These are phyloP conservation scores for Tolypocladium amazonense DNA, from an alignment of 2,329 filamentous ascomycete species.

Conservation along the genomic window DNA sequence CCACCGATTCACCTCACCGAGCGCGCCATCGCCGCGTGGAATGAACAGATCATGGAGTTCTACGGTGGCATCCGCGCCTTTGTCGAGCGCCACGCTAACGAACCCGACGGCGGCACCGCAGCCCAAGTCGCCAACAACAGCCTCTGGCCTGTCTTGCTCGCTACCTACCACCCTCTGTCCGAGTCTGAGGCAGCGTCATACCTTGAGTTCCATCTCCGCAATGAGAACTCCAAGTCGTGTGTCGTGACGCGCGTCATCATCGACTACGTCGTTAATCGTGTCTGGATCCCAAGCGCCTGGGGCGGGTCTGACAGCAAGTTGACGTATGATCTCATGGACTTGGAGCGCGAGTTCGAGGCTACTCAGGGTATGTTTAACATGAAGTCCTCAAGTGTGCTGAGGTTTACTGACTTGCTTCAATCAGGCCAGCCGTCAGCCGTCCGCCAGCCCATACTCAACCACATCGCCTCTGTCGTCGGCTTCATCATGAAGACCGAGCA, in stretches of 20 bases:
- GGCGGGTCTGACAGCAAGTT: conserved; percentile 23
- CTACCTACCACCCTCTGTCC: conserved; percentile 26
- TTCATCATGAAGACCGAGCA: conserved; percentile 23
- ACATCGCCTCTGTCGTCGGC: conserved; percentile 24
- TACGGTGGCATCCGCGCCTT: conserved; percentile 24
- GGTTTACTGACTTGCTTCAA: not conserved
- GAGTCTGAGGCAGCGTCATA: conserved; percentile 28
- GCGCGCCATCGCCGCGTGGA: conserved; percentile 21
- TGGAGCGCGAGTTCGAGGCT: conserved; percentile 24
- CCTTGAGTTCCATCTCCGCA: conserved; percentile 27
- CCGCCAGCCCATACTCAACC: conserved; percentile 29
- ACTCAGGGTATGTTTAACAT: conserved; percentile 18
- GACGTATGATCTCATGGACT: conserved; percentile 21
- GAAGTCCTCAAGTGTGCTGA: not conserved
- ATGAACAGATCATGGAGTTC: conserved; percentile 24
- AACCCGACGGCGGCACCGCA: conserved; percentile 17
- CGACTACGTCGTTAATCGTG: conserved; percentile 29
- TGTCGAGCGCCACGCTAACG: conserved; percentile 22
- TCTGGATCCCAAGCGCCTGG: conserved; percentile 30
- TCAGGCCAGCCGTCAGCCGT: conserved; percentile 22
- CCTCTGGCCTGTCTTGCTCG: conserved; percentile 25
- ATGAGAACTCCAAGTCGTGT: conserved; percentile 28
- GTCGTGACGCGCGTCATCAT: conserved; percentile 31
- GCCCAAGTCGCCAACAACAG: conserved; percentile 16
- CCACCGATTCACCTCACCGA: conserved; percentile 25